phyloP scores from a whole-genome alignment of 1,284 basidiomycete genomes.

The Rhodotorula sp. region DNA sequence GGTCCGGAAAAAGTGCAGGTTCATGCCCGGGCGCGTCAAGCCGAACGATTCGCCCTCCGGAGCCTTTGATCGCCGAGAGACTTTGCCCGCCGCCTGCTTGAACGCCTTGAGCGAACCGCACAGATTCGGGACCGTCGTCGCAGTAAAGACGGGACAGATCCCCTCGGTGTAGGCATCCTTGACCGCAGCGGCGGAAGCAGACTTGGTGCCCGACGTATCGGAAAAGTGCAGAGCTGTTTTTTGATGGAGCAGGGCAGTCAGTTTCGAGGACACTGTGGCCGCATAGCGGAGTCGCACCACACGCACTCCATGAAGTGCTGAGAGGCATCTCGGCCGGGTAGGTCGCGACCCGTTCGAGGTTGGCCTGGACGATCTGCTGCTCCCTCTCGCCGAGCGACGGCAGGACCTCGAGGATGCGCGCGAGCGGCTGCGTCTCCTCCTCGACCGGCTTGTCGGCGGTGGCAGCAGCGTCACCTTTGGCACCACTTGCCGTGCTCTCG shows the following conservation, averaged over 20 bases:
- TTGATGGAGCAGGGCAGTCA: no score
- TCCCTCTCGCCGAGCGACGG: constrained; percentile 16
- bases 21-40: constrained; percentile 34
- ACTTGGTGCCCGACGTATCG: constrained; percentile 38
- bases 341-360: constrained; percentile 24
- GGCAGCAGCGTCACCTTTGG: constrained; percentile 10
- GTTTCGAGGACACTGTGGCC: no score
- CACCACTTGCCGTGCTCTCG: background rate
- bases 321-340: constrained; percentile 37
- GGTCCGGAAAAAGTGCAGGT: constrained; percentile 39
- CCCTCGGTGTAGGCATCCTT: constrained; percentile 38
- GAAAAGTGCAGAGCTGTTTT: constrained; percentile 37
- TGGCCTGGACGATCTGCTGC: constrained; percentile 22
- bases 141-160: constrained; percentile 32
- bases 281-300: background rate
- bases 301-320: constrained; percentile 38
- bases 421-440: constrained; percentile 19
- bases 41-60: constrained; percentile 28
- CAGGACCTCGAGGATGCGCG: constrained; percentile 12
- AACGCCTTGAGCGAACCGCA: constrained; percentile 38
- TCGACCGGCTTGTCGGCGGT: background rate
- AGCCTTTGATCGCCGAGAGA: constrained; percentile 16
- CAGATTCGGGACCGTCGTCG: constrained; percentile 26
- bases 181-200: constrained; percentile 30
- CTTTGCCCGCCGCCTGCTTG: constrained; percentile 30